Evolutionary conservation across 2,329 filamentous ascomycete species (phyloP).

Genomic region (Penicillium psychrosexuale): DNA sequence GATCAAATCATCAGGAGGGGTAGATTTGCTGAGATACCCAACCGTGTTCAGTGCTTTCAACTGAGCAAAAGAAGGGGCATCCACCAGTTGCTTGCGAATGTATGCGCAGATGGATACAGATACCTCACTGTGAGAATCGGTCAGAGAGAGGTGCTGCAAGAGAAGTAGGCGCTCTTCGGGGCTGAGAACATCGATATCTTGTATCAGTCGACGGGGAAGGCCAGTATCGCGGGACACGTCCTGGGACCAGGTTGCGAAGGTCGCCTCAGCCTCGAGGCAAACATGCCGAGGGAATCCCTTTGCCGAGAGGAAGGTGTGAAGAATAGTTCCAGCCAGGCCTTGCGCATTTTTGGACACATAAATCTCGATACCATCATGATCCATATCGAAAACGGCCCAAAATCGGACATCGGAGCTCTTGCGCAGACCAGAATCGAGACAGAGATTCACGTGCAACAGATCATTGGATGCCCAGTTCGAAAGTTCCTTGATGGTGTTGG

Average conservation of each 20-base stretch:
- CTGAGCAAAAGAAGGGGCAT: slow-evolving; percentile 40
- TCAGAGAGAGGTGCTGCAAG: slow-evolving; percentile 37
- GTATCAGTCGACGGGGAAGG: slow-evolving; percentile 39
- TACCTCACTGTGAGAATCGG: slow-evolving; percentile 28
- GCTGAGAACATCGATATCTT: slow-evolving; percentile 44
- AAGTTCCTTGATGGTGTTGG: slow-evolving; percentile 32
- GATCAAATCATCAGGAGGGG: slow-evolving; percentile 37
- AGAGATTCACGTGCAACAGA: slow-evolving; percentile 33
- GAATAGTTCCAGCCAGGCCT: slow-evolving; percentile 43
- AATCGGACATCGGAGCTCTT: slow-evolving; percentile 38
- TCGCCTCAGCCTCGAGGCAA: slow-evolving; percentile 41
- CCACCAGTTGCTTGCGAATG: slow-evolving; percentile 36
- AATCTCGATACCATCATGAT: slow-evolving; percentile 36
- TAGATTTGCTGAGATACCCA: slow-evolving; percentile 42
- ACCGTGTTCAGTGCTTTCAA: slow-evolving; percentile 40
- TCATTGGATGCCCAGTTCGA: slow-evolving; percentile 28
- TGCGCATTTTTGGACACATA: slow-evolving; percentile 46
- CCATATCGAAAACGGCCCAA: slow-evolving; percentile 42
- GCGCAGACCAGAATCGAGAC: slow-evolving; percentile 43
- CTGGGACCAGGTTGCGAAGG: slow-evolving; percentile 37
- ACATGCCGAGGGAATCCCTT: slow-evolving; percentile 39
- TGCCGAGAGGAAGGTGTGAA: slow-evolving; percentile 48
- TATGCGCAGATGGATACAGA: slow-evolving; percentile 32
- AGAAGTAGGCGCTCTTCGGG: slow-evolving; percentile 43
- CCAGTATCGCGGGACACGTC: slow-evolving; percentile 28